Conservation (phyloP, 345 rosid species). For the Moricandia arvensis region DNA sequence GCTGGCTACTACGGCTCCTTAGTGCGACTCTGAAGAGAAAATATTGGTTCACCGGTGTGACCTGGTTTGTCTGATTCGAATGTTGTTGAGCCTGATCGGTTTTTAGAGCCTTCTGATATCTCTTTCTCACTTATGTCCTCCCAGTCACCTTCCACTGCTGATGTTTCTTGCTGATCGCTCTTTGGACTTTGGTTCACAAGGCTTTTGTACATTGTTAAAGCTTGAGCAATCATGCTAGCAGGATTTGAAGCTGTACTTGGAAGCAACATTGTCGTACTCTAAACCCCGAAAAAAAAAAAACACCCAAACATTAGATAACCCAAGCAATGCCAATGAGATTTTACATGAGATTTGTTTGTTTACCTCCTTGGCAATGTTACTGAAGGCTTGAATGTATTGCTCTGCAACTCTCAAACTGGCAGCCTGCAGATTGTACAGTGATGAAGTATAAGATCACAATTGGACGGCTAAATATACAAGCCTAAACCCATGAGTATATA, state of each 20-base stretch:
- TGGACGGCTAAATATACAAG: not conserved
- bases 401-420: slow-evolving; percentile 85
- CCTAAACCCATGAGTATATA: not conserved
- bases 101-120: slow-evolving; percentile 31
- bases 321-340: not conserved
- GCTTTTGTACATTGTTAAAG: slow-evolving; percentile 76
- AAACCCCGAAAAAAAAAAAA: not conserved
- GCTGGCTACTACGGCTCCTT: slow-evolving; percentile 19
- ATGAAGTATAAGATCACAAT: not conserved
- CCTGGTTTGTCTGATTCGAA: slow-evolving; percentile 22
- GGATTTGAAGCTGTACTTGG: slow-evolving; percentile 70
- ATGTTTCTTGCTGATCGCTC: slow-evolving; percentile 26
- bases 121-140: slow-evolving; percentile 29
- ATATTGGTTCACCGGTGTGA: slow-evolving; percentile 31
- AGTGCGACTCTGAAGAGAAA: slow-evolving; percentile 67
- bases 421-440: slow-evolving; percentile 55
- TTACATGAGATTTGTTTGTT: not conserved
- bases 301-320: not conserved
- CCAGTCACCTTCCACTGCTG: slow-evolving; percentile 24
- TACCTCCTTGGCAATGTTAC: slow-evolving; percentile 96
- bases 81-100: slow-evolving; percentile 26
- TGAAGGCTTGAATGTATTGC: slow-evolving; percentile 77
- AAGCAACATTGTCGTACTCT: slow-evolving; percentile 93
- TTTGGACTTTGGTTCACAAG: slow-evolving; percentile 45
- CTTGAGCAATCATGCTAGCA: slow-evolving; percentile 73